Evolutionary conservation across 345 rosid genomes (phyloP).

Genomic region (Firmiana major): DNA sequence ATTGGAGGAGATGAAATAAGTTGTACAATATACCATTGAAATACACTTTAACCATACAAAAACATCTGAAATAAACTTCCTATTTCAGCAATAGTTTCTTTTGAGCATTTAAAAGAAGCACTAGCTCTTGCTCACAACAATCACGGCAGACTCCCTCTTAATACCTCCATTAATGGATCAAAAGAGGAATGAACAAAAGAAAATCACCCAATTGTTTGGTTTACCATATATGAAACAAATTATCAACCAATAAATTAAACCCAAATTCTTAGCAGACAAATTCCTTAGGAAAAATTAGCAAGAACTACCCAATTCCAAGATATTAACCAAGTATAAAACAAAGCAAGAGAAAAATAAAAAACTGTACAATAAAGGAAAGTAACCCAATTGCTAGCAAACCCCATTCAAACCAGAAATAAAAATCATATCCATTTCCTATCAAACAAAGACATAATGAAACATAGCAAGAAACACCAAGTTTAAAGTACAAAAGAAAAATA

Average conservation of each 20-base stretch:
- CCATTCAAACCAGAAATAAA: neutral
- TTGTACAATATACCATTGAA: neutral
- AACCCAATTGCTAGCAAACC: neutral
- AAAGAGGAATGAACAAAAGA: neutral
- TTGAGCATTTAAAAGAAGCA: neutral
- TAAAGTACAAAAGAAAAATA: neutral
- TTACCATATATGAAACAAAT: neutral
- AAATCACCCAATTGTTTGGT: neutral
- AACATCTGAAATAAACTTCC: neutral
- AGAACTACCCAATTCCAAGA: neutral
- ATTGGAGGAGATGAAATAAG: neutral
- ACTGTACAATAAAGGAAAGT: neutral
- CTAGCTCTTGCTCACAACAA: neutral
- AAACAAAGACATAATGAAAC: neutral
- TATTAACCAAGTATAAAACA: neutral
- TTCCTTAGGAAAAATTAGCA: neutral
- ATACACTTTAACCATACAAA: neutral
- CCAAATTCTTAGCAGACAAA: conserved; percentile 1
- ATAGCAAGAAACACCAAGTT: neutral
- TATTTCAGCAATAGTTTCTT: neutral
- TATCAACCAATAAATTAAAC: neutral
- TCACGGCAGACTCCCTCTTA: neutral
- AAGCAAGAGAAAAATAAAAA: neutral
- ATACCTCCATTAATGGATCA: neutral
- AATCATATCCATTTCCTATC: neutral